These are phyloP conservation scores for Iberis pinnata DNA, from an alignment of 345 rosid species.

Conservation along the genomic window DNA sequence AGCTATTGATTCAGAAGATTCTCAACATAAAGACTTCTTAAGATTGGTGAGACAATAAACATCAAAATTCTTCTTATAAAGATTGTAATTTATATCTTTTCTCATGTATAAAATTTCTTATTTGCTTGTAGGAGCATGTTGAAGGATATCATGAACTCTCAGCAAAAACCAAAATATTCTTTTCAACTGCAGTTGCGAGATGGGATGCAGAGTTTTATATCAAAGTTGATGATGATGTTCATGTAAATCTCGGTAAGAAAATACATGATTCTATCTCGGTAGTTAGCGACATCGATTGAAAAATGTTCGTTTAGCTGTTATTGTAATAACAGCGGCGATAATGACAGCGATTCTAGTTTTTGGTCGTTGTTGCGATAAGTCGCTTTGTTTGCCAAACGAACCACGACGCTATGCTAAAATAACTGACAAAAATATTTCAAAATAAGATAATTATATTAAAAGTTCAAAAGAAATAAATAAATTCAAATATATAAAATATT, in stretches of 20 bases:
- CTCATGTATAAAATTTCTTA: not conserved
- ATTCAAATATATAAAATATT: no score
- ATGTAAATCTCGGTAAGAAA: slow-evolving; percentile 80
- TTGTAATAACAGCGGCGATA: no score
- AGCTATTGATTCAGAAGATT: slow-evolving; percentile 94
- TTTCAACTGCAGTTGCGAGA: slow-evolving; percentile 80
- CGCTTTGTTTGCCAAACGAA: no score
- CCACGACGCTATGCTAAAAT: no score
- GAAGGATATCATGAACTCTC: slow-evolving; percentile 98
- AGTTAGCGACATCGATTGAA: no score
- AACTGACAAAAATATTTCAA: no score
- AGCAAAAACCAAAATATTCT: slow-evolving; percentile 89
- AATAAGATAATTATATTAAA: no score
- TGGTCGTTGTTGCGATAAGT: no score
- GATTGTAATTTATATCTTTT: not conserved
- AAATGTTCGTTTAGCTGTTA: no score
- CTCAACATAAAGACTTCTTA: slow-evolving; percentile 92
- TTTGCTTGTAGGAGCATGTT: slow-evolving; percentile 63
- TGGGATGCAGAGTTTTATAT: slow-evolving; percentile 96
- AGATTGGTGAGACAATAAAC: slow-evolving; percentile 59
- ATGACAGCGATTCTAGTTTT: no score
- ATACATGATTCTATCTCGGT: not conserved
- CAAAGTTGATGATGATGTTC: slow-evolving; percentile 99
- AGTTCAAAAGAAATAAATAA: no score
- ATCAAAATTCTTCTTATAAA: no score